These are phyloP conservation scores for Zygnema circumcarinatum DNA, from an alignment of 139 green algal species.

Conservation along the genomic window DNA sequence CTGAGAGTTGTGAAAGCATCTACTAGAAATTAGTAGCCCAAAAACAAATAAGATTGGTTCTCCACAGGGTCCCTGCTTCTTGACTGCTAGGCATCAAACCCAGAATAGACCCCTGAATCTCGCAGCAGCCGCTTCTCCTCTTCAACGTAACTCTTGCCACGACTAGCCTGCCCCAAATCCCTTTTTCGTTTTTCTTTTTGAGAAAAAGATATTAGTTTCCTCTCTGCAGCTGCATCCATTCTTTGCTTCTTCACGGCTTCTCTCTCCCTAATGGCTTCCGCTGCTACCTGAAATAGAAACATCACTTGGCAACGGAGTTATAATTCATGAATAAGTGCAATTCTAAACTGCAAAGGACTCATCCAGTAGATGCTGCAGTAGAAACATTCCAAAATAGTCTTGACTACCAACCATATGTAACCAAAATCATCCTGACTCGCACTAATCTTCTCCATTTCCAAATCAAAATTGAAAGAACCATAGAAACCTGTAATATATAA, in stretches of 20 bases:
- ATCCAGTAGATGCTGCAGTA: background rate
- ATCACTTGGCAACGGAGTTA: background rate
- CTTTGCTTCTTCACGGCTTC: slow-evolving; percentile 23
- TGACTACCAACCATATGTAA: background rate
- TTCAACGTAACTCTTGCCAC: slow-evolving; percentile 57
- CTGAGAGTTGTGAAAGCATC: too few species aligned
- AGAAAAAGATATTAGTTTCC: slow-evolving; percentile 25
- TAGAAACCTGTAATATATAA: too few species aligned
- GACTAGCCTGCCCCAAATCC: slow-evolving; percentile 52
- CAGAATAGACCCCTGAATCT: slow-evolving; percentile 47
- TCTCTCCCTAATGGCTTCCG: background rate
- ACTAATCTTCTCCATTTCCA: too few species aligned
- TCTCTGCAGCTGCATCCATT: slow-evolving; percentile 41
- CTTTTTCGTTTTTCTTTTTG: slow-evolving; percentile 59
- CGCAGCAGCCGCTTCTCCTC: slow-evolving; percentile 49
- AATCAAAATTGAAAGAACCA: too few species aligned
- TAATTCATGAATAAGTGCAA: background rate
- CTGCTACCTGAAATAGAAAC: slow-evolving; percentile 13
- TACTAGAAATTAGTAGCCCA: too few species aligned
- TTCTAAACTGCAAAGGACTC: background rate
- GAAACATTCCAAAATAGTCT: background rate
- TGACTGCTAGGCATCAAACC: slow-evolving; percentile 36
- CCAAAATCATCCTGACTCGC: too few species aligned
- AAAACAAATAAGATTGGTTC: too few species aligned
- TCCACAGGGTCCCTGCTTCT: too few species aligned